Base-by-base conservation (phyloP, 768 basidiomycete species). In the Naganishia randhawae region DNA sequence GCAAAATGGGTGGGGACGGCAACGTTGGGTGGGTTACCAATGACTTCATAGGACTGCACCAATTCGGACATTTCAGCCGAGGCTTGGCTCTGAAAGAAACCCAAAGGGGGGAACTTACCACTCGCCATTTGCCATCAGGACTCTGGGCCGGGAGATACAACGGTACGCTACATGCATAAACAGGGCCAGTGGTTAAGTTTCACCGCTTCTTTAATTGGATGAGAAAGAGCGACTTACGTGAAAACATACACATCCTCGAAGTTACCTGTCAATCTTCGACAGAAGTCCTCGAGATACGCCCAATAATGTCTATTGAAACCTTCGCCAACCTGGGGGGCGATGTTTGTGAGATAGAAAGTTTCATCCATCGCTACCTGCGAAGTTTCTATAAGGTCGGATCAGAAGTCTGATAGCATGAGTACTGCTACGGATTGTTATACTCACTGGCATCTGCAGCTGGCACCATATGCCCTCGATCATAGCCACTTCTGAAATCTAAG, bases 231-330 rank as follows among this genome's bases (percentile, higher is more conserved):
- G 8, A 63, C 78, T 71, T 62, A 79, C 78, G 96, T 99, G 82
- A 99, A 99, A 53, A 98, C 88, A 80, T 94, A 99, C 57, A 99
- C 96, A 75, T 99, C 93, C 48, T 89, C 82, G 78, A 96, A 99
- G 32, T 83, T 85, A n/a, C 82, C 84, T 0, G 95, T 97, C 55
- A 98, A 84, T 11, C 87, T 85, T 48, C 96, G 85, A 79, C 94
- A 97, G 89, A 94, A 99, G 73, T 96, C 89, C 80, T 96, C 92
- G 17, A 95, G 80, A 78, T 94, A 96, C 11, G 92, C 94, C 94
- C 94, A 98, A 77, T 97, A 99, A 76, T 98, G 93, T 65, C 96
- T 84, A 76, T 98, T 99, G 83, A 98, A 99, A 0, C 95, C 96
- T 45, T 86, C 91, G 1, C 96, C 96, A 29, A 99, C 92, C 84